Evolutionary conservation across 768 basidiomycete genomes (phyloP).

Genomic region (Cantharellus cinnabarinus): DNA sequence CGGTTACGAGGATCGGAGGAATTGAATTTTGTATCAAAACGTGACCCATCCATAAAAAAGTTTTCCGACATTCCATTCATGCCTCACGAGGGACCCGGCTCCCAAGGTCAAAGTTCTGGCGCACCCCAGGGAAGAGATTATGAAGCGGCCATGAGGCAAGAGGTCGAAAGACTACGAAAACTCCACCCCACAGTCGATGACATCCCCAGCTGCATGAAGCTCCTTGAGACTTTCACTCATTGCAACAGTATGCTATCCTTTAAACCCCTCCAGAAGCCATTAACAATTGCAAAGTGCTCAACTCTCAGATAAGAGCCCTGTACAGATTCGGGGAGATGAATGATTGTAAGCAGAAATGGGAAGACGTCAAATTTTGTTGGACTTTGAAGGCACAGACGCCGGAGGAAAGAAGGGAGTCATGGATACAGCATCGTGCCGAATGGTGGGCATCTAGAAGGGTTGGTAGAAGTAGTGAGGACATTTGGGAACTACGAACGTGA

Average conservation of each 20-base stretch:
- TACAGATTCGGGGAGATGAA: conserved; percentile 67
- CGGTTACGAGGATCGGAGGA: too few relatives aligned
- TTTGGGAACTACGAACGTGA: conserved; percentile 79
- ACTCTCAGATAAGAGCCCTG: conserved; percentile 60
- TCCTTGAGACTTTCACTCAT: conserved; percentile 50
- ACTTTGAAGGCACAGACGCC: conserved; percentile 57
- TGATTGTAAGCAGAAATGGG: conserved; percentile 55
- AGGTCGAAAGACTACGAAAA: conserved; percentile 39
- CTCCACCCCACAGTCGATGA: conserved; percentile 61
- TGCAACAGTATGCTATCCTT: conserved; percentile 35
- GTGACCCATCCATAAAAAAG: too few relatives aligned
- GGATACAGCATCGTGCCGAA: conserved; percentile 73
- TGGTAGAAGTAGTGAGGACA: conserved; percentile 73
- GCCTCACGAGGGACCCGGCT: too few relatives aligned
- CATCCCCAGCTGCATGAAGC: conserved; percentile 59
- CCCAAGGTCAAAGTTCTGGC: too few relatives aligned
- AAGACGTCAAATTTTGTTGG: conserved; percentile 92
- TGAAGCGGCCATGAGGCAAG: conserved; percentile 40
- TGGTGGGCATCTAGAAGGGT: conserved; percentile 80
- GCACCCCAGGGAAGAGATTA: conserved; percentile 18
- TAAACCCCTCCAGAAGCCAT: background rate
- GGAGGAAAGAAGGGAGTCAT: conserved; percentile 59
- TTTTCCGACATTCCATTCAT: too few relatives aligned
- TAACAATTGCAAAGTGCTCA: conserved; percentile 32
- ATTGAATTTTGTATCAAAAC: too few relatives aligned